These are phyloP conservation scores for Hypoxylon sp. DNA, from an alignment of 2,329 filamentous ascomycete species.

Conservation along the genomic window DNA sequence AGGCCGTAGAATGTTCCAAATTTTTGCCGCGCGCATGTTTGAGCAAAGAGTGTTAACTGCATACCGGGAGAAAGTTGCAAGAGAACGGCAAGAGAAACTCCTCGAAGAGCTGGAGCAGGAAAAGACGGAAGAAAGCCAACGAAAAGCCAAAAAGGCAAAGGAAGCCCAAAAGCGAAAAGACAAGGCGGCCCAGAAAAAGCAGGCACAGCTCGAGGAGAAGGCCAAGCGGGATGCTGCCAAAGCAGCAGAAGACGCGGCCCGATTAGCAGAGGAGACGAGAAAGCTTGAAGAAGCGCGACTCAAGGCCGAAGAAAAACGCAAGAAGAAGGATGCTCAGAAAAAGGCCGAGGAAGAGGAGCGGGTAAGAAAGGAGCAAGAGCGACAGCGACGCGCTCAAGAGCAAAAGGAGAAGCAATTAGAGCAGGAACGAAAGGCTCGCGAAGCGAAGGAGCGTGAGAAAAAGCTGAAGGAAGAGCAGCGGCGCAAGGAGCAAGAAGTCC, in stretches of 20 bases:
- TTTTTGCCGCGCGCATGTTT: slow-evolving; percentile 99
- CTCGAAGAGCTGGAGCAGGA: slow-evolving; percentile 94
- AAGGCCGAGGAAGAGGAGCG: slow-evolving; percentile 93
- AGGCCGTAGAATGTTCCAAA: slow-evolving; percentile 98
- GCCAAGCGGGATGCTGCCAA: slow-evolving; percentile 89
- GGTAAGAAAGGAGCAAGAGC: slow-evolving; percentile 86
- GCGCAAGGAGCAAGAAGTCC: slow-evolving; percentile 82
- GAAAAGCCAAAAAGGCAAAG: slow-evolving; percentile 92
- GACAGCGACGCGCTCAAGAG: slow-evolving; percentile 82
- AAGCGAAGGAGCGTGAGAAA: slow-evolving; percentile 85
- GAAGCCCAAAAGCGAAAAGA: slow-evolving; percentile 97
- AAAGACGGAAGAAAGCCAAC: slow-evolving; percentile 79
- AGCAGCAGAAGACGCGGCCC: slow-evolving; percentile 85
- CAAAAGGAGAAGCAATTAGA: slow-evolving; percentile 90
- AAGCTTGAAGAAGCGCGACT: slow-evolving; percentile 83
- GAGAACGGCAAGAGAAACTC: slow-evolving; percentile 90
- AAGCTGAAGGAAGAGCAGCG: slow-evolving; percentile 87
- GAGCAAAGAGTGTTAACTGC: slow-evolving; percentile 96
- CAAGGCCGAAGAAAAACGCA: slow-evolving; percentile 90
- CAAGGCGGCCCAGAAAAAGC: slow-evolving; percentile 90
- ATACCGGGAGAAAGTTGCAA: slow-evolving; percentile 97
- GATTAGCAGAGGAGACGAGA: slow-evolving; percentile 81
- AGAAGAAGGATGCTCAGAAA: slow-evolving; percentile 90
- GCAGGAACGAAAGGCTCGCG: slow-evolving; percentile 84
- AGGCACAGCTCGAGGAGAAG: slow-evolving; percentile 90